Evolutionary conservation across 176 grass and related monocot genomes (phyloP).

Genomic region (Zoysia pacifica): DNA sequence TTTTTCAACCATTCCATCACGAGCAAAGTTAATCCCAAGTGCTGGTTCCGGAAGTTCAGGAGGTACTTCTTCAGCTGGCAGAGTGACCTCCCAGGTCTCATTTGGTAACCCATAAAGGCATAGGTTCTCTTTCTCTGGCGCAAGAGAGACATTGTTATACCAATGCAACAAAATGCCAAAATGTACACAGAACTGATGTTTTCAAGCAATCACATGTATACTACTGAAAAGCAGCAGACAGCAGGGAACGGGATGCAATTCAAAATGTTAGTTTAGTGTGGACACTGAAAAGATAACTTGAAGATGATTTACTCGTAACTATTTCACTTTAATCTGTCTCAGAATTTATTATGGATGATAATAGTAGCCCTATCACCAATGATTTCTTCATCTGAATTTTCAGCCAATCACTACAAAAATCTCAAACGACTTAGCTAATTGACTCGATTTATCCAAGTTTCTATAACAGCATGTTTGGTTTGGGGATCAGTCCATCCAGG

Average conservation of each 20-base stretch:
- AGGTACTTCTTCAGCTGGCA: slow-evolving; percentile 83
- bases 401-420: too few species aligned
- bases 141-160: slow-evolving; percentile 17
- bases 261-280: background rate
- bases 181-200: slow-evolving; percentile 5
- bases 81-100: slow-evolving; percentile 76
- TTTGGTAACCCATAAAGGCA: slow-evolving; percentile 77
- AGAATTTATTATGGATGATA: background rate
- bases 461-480: background rate
- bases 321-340: background rate
- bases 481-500: background rate
- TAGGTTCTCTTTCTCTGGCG: slow-evolving; percentile 78
- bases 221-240: slow-evolving; percentile 13
- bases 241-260: background rate
- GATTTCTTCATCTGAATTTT: slow-evolving; percentile 9
- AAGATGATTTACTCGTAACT: slow-evolving; percentile 16
- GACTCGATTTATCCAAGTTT: background rate
- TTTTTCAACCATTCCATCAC: slow-evolving; percentile 73
- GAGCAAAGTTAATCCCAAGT: slow-evolving; percentile 92
- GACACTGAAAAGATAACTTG: background rate
- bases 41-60: slow-evolving; percentile 83
- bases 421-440: background rate
- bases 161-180: slow-evolving; percentile 22
- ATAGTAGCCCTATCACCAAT: background rate
- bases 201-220: slow-evolving; percentile 24